Evolutionary conservation across 805 yeast genomes (phyloP).

Genomic region (Metschnikowia cubensis): DNA sequence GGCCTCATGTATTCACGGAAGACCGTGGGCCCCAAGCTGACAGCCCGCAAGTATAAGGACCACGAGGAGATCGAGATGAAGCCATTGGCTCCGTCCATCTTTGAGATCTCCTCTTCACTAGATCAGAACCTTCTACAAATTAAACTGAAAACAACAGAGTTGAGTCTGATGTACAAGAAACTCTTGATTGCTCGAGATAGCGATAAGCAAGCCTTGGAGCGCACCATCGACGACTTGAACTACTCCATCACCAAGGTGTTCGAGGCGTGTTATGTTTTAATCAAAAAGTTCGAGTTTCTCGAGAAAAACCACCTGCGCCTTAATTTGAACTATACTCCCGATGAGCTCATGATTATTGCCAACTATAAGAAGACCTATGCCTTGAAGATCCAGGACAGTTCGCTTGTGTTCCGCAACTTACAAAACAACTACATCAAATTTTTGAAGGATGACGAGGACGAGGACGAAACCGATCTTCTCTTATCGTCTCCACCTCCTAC

Average conservation of each 20-base stretch:
- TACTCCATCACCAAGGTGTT: constrained; percentile 69
- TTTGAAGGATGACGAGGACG: constrained; percentile 74
- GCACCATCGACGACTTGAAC: constrained; percentile 73
- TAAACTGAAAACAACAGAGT: constrained; percentile 49
- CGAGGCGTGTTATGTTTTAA: constrained; percentile 71
- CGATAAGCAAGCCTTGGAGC: constrained; percentile 74
- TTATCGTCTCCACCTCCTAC: not conserved
- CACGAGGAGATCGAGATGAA: constrained; percentile 51
- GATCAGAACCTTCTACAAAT: constrained; percentile 58
- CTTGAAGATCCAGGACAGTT: constrained; percentile 70
- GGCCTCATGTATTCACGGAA: constrained; percentile 46
- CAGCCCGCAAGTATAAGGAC: constrained; percentile 12
- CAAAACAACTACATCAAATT: constrained; percentile 88
- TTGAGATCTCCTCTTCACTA: constrained; percentile 68
- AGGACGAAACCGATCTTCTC: constrained; percentile 24
- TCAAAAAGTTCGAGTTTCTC: constrained; percentile 57
- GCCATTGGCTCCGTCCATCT: constrained; percentile 71
- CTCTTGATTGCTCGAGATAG: constrained; percentile 83
- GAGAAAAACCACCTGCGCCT: constrained; percentile 39
- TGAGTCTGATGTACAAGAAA: constrained; percentile 71
- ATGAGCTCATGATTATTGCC: constrained; percentile 63
- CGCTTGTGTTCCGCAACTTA: constrained; percentile 75
- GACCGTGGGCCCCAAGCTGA: not conserved
- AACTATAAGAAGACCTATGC: constrained; percentile 87
- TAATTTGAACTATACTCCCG: constrained; percentile 35